Conservation (phyloP, 257 asterid species). For the Gardenia jasminoides region DNA sequence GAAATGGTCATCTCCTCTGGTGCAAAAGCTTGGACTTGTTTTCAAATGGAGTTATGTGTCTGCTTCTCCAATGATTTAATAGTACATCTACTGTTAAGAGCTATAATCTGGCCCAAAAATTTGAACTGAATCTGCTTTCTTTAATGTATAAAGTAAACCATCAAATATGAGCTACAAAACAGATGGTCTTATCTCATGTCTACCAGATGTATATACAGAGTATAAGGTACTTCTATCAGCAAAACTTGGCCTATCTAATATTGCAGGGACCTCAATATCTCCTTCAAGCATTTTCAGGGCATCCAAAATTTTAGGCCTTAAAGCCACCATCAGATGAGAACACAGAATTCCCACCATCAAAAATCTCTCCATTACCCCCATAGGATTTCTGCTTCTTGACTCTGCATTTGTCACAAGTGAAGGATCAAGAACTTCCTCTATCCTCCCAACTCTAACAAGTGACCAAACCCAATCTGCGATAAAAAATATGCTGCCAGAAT, state of each 20-base stretch:
- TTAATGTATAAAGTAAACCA: background rate
- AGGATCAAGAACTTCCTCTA: slow-evolving; percentile 45
- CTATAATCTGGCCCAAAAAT: background rate
- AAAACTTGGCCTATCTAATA: slow-evolving; percentile 57
- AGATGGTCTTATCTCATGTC: background rate
- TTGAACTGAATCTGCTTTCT: background rate
- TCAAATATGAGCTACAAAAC: background rate
- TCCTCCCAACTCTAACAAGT: slow-evolving; percentile 38
- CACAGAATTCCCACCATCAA: slow-evolving; percentile 58
- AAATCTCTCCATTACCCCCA: slow-evolving; percentile 48
- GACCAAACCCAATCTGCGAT: slow-evolving; percentile 72
- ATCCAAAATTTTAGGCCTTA: slow-evolving; percentile 59
- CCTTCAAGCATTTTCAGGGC: slow-evolving; percentile 73
- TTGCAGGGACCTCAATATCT: slow-evolving; percentile 51
- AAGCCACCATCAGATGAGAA: slow-evolving; percentile 69
- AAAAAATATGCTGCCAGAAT: slow-evolving; percentile 46
- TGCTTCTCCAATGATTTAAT: background rate
- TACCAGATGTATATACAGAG: slow-evolving; percentile 6
- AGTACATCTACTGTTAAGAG: background rate
- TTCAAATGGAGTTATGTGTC: background rate
- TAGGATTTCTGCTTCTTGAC: slow-evolving; percentile 15
- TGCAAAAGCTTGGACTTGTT: background rate
- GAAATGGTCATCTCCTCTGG: background rate
- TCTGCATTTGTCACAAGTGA: slow-evolving; percentile 26
- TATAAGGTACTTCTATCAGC: slow-evolving; percentile 16